Base-by-base conservation (phyloP, 2,329 filamentous ascomycete genomes). In the Alternaria brassicicola region DNA sequence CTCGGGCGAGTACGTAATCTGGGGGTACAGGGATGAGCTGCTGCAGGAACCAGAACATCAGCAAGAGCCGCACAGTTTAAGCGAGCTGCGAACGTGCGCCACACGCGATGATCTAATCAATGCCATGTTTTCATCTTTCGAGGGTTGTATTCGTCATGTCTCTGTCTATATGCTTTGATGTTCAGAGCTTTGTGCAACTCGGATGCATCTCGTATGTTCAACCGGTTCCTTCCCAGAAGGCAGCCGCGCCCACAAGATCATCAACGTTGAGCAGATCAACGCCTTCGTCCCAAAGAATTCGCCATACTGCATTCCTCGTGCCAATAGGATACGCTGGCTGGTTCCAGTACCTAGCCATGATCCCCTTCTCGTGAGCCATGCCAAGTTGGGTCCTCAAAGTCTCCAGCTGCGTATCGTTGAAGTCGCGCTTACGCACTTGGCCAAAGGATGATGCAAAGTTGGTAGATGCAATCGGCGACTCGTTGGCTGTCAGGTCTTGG, bases 221-320 rank as follows among this genome's bases (percentile, higher is more conserved):
- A 31, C 66, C 66, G 38, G 57, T 62, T 12, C 64, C 69, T 61
- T 78, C 63, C 78, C 78, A 80, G 57, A 78, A 78, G 42, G 74
- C 78, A 17, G 82, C 80, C 31, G 66, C 68, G 3, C 56, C 86
- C 59, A 82, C 78, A 49, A 89, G 63, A 76, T 89, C 87, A 79
- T 89, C 87, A 0, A 84, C 86, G 72, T 89, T 89, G 49, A 90
- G 66, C 56, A 89, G 69, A 57, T 83, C 83, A n/a, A 86, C 85
- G 0, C 86, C 86, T 57, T 84, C 84, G 49, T 82, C 78, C 63
- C 83, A 79, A 59, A 89, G 71, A 5, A 78, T 80, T 62, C 81
- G 77, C 87, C 88, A 89, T 3, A 74, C 59, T 7, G 67, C 65
- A 35, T 73, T 73, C 31, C 87, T 76, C 21, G 81, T 83, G n/a